Base-by-base conservation (phyloP, 2,329 filamentous ascomycete species). In the Capronia americana region DNA sequence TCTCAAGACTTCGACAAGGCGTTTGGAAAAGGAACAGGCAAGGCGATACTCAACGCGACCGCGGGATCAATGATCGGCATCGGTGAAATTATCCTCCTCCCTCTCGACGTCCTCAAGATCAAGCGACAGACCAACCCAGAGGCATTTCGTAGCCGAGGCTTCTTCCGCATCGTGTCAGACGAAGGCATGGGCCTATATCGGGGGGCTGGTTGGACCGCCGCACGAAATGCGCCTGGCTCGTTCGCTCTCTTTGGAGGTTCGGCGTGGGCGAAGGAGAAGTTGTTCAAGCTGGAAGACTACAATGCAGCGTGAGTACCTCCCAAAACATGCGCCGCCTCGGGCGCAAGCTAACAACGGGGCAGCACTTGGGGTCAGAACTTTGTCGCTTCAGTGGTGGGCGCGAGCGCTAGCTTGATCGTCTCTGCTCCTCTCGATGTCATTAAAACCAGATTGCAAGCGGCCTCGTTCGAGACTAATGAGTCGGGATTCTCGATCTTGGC, bases 41-140 rank as follows among this genome's bases (percentile, higher is more conserved):
- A 99, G 86, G 94, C 95, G 14, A 93, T 99, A 75, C 91, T 99
- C 91, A 92, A 97, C 82, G 97, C 95, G 24, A 96, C 92, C 59
- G 95, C 95, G 70, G 95, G 95, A 84, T 92, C 92, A 82, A 77
- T 99, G 75, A 96, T 99, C 76, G 95, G 95, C 75, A 97, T 99
- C 74, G 95, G 95, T 77, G 95, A 99, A 83, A 96, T 99, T 71
- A 87, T 99, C 32, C 87, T 99, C 38, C 87, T 99, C 48, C 95
- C 95, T 50, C 88, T 99, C 68, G 95, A 99, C 74, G 94, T 99
- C 46, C 87, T 99, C 70, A 99, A 99, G 87, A 99, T 99, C 84
- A 99, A 99, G 87, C 90, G 95, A 75, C 95, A 99, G 84, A 99
- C 95, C 73, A 99, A 99, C 85, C 95, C 95, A 48, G 95, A 98